Evolutionary conservation across 2,329 filamentous ascomycete species (phyloP).

Genomic region (Plectosphaerella cucumerina): DNA sequence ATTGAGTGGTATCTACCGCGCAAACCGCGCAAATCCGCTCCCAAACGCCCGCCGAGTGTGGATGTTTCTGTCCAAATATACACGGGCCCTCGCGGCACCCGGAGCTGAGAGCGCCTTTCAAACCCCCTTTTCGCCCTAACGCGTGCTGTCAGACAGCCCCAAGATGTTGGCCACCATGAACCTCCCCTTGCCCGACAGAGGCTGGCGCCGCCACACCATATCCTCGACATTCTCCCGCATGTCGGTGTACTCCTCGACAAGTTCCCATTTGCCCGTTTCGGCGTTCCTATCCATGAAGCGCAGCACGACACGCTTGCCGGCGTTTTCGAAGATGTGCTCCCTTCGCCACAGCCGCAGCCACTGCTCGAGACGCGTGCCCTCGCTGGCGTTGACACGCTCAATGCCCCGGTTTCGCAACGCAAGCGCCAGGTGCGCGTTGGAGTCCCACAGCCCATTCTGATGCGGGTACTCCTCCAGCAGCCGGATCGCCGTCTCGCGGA

Average conservation of each 20-base stretch:
- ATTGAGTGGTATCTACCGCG: too few species aligned
- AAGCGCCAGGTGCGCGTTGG: constrained; percentile 33
- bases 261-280: constrained; percentile 26
- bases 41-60: too few species aligned
- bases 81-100: too few species aligned
- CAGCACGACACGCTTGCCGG: constrained; percentile 24
- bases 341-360: constrained; percentile 32
- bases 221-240: constrained; percentile 22
- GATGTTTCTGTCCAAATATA: too few species aligned
- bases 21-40: too few species aligned
- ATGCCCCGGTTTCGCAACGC: constrained; percentile 30
- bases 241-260: constrained; percentile 32
- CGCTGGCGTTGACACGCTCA: constrained; percentile 24
- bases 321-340: constrained; percentile 33
- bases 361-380: constrained; percentile 28
- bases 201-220: constrained; percentile 28
- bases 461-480: constrained; percentile 36
- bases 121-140: too few species aligned
- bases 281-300: constrained; percentile 27
- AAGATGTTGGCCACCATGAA: constrained; percentile 23
- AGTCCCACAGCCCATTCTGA: constrained; percentile 39
- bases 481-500: constrained; percentile 34
- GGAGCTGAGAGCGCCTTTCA: too few species aligned
- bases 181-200: constrained; percentile 25
- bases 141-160: not conserved